Base-by-base conservation (phyloP, 257 asterid genomes). In the Handroanthus guayacan region DNA sequence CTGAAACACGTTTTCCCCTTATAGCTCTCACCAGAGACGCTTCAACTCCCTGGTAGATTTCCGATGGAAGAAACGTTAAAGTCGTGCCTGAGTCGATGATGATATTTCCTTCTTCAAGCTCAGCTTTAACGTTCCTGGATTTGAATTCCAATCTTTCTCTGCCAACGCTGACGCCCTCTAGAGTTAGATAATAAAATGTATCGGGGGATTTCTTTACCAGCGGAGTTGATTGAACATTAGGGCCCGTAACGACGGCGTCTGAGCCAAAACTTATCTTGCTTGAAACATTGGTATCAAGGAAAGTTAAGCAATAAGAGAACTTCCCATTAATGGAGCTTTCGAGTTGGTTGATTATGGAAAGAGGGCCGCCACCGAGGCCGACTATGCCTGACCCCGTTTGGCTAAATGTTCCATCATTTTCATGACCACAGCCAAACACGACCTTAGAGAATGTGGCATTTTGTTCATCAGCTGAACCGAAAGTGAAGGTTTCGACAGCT, bases 71-170 rank as follows among this genome's bases (percentile, higher is more conserved):
- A 7, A 64, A 73, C 0, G 90, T 89, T 58, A 91, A 31, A 0
- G 91, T 85, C 2, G 95, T 84, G 11, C 93, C 97, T 0, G 97
- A 91, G 75, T 91, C 95, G 20, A 91, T 80, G 11, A 91, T 78
- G 2, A 91, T 86, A 67, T 91, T 87, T 0, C 89, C 89, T 9
- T 79, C 69, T 0, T 5, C 25, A 0, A 6, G 41, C 2, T 31
- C 0, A 0, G 47, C 39, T 9, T 37, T 25, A 25, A n/a, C 16
- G 3, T 25, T 4, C 0, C 4, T 18, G 6, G 69, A 10, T 6
- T 11, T 6, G 74, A 51, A 72, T 0, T 5, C 41, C 6, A 82
- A 4, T 3, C 57, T 80, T 0, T 69, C 64, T 0, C 12, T n/a
- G 0, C 86, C 88, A 0, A 89, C 85, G 0, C 86, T 86, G 0